phyloP scores from a whole-genome alignment of 2,329 filamentous ascomycete species.

The Lojkania enalia region DNA sequence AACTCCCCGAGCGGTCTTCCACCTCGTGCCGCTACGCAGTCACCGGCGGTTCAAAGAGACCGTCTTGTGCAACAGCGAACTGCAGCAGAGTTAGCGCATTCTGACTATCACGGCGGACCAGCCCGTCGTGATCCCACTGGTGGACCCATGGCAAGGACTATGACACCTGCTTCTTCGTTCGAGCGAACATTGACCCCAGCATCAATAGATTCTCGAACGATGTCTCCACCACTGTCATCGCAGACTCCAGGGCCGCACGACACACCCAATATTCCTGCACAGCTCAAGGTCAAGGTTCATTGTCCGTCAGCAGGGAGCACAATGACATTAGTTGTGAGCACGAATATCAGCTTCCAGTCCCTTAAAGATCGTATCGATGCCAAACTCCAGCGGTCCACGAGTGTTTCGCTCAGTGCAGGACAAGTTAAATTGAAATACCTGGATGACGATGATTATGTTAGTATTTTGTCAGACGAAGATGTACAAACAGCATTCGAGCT shows the following conservation, averaged over 20 bases:
- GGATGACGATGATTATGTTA: slow-evolving; percentile 91
- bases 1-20: slow-evolving; percentile 76
- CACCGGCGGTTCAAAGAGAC: slow-evolving; percentile 68
- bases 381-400: slow-evolving; percentile 85
- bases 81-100: slow-evolving; percentile 42
- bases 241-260: slow-evolving; percentile 28
- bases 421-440: slow-evolving; percentile 86
- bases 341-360: slow-evolving; percentile 92
- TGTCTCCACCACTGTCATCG: slow-evolving; percentile 40
- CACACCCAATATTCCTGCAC: slow-evolving; percentile 59
- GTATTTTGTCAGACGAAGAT: slow-evolving; percentile 93
- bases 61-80: slow-evolving; percentile 50
- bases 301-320: slow-evolving; percentile 78
- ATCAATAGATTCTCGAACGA: slow-evolving; percentile 44
- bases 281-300: slow-evolving; percentile 94
- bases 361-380: slow-evolving; percentile 95
- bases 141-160: slow-evolving; percentile 34
- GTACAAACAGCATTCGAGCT: slow-evolving; percentile 95
- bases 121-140: slow-evolving; percentile 38
- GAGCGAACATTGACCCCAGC: slow-evolving; percentile 44
- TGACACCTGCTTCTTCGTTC: slow-evolving; percentile 46
- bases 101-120: slow-evolving; percentile 45
- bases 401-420: slow-evolving; percentile 78
- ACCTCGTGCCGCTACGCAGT: slow-evolving; percentile 70
- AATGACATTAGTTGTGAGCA: slow-evolving; percentile 92